These are phyloP conservation scores for Fusarium keratoplasticum DNA, from an alignment of 2,329 filamentous ascomycete species.

Conservation along the genomic window DNA sequence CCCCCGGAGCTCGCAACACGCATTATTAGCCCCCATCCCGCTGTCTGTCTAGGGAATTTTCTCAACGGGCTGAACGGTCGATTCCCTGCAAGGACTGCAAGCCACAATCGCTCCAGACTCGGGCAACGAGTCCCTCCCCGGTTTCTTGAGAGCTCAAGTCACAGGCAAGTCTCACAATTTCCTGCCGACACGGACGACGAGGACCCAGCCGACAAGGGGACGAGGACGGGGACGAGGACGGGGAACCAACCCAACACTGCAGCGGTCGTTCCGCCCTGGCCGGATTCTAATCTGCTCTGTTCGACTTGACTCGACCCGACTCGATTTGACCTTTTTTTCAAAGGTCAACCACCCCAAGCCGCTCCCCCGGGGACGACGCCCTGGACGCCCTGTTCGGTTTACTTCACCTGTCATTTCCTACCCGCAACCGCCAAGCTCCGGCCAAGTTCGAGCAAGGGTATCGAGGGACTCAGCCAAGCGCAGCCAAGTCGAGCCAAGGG, in stretches of 20 bases:
- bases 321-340: neutral
- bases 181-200: conserved; percentile 4
- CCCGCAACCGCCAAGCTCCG: conserved; percentile 24
- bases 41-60: neutral
- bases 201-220: conserved; percentile 12
- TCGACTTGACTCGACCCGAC: neutral
- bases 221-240: conserved; percentile 1
- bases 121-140: neutral
- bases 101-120: conserved; percentile 31
- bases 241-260: neutral
- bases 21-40: neutral
- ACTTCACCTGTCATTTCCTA: conserved; percentile 16
- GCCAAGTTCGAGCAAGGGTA: conserved; percentile 32
- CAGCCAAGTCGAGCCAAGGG: conserved; percentile 31
- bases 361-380: neutral
- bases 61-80: conserved; percentile 1
- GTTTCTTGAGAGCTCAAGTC: neutral
- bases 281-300: neutral
- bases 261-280: neutral
- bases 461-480: conserved; percentile 35
- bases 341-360: neutral
- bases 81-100: conserved; percentile 18
- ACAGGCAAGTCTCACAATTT: conserved; percentile 9
- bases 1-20: neutral
- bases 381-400: neutral